Evolutionary conservation across 352 stramenopile species (phyloP), one percentile per base, ranked within the genome.

Genomic region (Pythium angustatum): DNA sequence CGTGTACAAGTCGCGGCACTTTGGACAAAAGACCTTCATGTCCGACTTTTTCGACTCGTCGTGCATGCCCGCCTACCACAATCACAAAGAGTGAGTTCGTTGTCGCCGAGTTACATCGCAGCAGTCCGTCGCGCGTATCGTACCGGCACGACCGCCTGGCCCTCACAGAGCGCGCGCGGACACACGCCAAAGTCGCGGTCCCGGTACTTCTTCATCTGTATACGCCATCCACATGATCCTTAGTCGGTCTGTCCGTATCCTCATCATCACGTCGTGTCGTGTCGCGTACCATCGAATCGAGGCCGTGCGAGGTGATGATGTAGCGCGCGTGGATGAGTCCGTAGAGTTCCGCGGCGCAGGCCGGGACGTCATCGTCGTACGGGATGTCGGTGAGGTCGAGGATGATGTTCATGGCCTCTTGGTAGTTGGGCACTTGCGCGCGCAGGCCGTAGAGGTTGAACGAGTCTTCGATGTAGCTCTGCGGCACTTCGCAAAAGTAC

Each of bases 381-480:
- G 87, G 87, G 48, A 96, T 94, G 56, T 96, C 87, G 91, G 85
- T 95, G 70, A 96, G 74, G 63, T 97, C 90, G 34, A 97, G 77
- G 64, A 97, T 97, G 55, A 97, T 96, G 76, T 97, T 96, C 62
- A 97, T 79, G 48, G 87, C 91, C 45, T 96, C 87, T 67, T 92
- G 86, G 72, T 93, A 97, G 71, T 97, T 93, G 64, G 83, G 87
- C 61, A 96, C 85, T 65, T 95, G 85, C 59, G 89, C 86, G 44
- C 90, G 84, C 36, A 97, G 75, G 11, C 90, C 90, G 69, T 97
- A 97, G 64, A 97, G 82, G 72, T 97, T 97, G 77, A 97, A 97
- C 66, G 85, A 96, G 81, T 97, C 90, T 75, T 97, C 90, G 72
- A 97, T 97, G 87, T 97, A 97, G 73, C 85, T 93, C 66, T 88